These are phyloP conservation scores for Phytophthora sansomeana DNA, from an alignment of 352 stramenopile genomes.

Conservation along the genomic window DNA sequence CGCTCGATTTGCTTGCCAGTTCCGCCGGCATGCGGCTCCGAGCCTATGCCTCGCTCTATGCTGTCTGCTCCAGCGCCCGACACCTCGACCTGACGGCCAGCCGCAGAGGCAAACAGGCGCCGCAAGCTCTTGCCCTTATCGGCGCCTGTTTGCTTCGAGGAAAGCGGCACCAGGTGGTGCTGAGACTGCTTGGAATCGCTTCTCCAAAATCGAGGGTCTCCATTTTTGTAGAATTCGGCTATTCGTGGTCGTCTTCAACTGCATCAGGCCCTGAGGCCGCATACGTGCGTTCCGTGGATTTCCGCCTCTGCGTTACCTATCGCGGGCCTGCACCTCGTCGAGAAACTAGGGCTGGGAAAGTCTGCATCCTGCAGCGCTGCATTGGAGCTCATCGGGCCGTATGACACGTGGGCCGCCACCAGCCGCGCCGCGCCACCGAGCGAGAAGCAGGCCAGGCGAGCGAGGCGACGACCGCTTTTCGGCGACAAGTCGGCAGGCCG, in stretches of 20 bases:
- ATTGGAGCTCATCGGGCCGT: conserved; percentile 7
- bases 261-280: conserved; percentile 21
- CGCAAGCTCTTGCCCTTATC: conserved; percentile 28
- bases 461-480: conserved; percentile 11
- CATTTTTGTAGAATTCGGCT: too few relatives aligned
- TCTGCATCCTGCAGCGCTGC: background rate
- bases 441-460: conserved; percentile 3
- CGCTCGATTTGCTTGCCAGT: conserved; percentile 3
- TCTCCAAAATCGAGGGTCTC: too few relatives aligned
- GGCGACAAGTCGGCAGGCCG: conserved; percentile 9
- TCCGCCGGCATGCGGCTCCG: background rate
- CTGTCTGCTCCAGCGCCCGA: background rate
- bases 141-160: conserved; percentile 28
- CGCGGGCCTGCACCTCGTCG: background rate
- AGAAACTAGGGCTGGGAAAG: background rate
- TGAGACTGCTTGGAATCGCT: background rate
- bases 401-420: conserved; percentile 15
- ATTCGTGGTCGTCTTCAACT: background rate
- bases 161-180: background rate
- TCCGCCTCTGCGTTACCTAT: conserved; percentile 16
- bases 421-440: conserved; percentile 19
- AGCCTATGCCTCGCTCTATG: conserved; percentile 22
- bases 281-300: conserved; percentile 13
- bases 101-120: conserved; percentile 30
- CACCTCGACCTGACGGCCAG: conserved; percentile 15